Evolutionary conservation across 495 filamentous ascomycete genomes (phyloP).

Genomic region (Amphirosellinia nigrospora): DNA sequence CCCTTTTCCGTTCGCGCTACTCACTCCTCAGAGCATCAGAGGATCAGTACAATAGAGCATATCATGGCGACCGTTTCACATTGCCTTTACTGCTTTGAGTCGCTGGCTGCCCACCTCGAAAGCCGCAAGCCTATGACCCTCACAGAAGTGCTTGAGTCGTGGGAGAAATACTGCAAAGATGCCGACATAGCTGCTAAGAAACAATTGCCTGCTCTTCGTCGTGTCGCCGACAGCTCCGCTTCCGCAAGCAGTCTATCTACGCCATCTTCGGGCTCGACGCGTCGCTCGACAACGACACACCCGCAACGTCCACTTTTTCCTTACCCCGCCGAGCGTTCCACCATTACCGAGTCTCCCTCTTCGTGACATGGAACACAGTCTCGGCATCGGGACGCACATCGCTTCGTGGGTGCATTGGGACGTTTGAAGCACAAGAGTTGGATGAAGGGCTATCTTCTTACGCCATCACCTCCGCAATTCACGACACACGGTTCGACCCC

Average conservation of each 20-base stretch:
- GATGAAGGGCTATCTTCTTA: conserved; percentile 76
- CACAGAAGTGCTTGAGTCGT: conserved; percentile 71
- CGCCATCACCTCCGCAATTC: conserved; percentile 86
- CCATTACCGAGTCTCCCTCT: conserved; percentile 64
- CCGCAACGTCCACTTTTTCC: conserved; percentile 36
- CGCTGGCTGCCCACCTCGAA: conserved; percentile 63
- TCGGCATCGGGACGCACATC: conserved; percentile 64
- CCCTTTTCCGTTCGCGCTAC: background rate
- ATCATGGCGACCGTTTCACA: conserved; percentile 83
- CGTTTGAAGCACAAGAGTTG: conserved; percentile 82
- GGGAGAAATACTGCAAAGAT: conserved; percentile 59
- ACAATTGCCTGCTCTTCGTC: conserved; percentile 46
- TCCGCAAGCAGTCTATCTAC: conserved; percentile 41
- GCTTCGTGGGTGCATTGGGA: conserved; percentile 95
- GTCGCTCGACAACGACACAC: conserved; percentile 40
- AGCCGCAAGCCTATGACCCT: conserved; percentile 58
- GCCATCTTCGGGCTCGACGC: conserved; percentile 38
- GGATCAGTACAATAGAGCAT: background rate
- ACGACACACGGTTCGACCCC: conserved; percentile 84
- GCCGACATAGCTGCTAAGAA: conserved; percentile 37
- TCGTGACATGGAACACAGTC: conserved; percentile 93
- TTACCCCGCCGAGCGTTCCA: conserved; percentile 29
- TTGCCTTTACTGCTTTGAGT: conserved; percentile 92
- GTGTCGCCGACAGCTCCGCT: conserved; percentile 40
- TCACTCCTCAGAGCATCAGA: background rate